Percentiles rank a stretch among this genome's conserved stretches.
phyloP scores from a whole-genome alignment of 768 basidiomycete genomes.

The Tubosaeta sp. region DNA sequence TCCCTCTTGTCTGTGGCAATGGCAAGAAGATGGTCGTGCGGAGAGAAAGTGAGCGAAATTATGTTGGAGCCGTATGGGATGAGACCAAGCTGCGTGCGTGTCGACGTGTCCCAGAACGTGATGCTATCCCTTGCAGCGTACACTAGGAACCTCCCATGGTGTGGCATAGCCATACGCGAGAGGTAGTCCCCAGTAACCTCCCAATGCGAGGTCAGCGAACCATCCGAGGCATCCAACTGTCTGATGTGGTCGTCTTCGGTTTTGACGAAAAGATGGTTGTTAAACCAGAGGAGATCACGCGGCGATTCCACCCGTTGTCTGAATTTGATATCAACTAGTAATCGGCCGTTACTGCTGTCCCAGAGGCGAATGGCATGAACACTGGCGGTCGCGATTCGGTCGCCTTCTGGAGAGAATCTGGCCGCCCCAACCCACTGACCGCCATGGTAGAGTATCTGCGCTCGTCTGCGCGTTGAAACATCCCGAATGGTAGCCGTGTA shows the following conservation, averaged over 20 bases:
- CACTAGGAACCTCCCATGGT: not conserved
- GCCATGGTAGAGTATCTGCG: not conserved
- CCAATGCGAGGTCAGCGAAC: not conserved
- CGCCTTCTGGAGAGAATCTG: not conserved
- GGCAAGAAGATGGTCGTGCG: not conserved
- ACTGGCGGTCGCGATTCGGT: not conserved
- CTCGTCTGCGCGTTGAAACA: not conserved
- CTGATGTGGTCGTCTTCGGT: not conserved
- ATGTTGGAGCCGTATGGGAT: not conserved
- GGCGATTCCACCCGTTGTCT: not conserved
- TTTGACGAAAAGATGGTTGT: not conserved
- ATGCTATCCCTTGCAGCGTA: not conserved
- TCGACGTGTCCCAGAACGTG: not conserved
- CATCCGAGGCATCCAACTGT: not conserved
- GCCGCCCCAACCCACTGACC: not conserved
- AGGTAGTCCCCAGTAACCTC: not conserved
- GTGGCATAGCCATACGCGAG: not conserved
- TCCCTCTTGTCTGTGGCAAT: not conserved
- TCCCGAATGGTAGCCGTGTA: not conserved
- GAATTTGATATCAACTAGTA: not conserved
- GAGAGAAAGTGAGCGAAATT: not conserved
- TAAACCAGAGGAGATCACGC: not conserved
- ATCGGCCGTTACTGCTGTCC: not conserved
- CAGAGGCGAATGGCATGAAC: not conserved
- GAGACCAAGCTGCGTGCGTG: not conserved